Conservation (phyloP, 2,329 filamentous ascomycete genomes). For the Pestalotiopsis sp. region DNA sequence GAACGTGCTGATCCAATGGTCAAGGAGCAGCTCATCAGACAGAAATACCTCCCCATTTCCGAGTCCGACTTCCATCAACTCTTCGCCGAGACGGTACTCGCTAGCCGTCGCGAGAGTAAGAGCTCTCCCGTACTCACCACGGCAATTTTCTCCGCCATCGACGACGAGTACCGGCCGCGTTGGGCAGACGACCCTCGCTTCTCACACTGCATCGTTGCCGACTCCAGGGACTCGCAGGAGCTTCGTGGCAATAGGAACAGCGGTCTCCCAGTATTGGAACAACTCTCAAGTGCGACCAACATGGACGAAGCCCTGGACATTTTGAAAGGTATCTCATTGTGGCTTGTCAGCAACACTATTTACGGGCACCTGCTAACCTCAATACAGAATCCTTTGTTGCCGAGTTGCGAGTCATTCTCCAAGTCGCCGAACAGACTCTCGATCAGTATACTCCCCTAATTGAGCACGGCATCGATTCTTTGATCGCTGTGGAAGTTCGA, state of each 20-base stretch:
- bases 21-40: neutral
- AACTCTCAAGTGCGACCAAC: neutral
- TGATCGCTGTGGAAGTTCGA: neutral
- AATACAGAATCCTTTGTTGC: neutral
- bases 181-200: neutral
- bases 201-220: neutral
- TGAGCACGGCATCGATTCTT: neutral
- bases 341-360: no score
- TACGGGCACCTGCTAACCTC: neutral
- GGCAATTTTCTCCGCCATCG: neutral
- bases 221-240: no score
- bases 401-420: neutral
- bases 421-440: neutral
- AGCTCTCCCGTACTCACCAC: neutral
- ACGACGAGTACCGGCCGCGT: neutral
- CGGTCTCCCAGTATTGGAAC: no score
- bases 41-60: neutral
- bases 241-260: no score
- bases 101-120: slow-evolving; percentile 19
- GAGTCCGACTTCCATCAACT: slow-evolving; percentile 40
- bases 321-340: neutral
- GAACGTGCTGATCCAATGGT: neutral
- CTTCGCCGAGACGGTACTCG: slow-evolving; percentile 41
- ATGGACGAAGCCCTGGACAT: neutral
- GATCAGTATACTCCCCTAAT: slow-evolving; percentile 17